Evolutionary conservation across 192 early-diverging fungal species (phyloP), one percentile per base, ranked within the genome.

Genomic region (Gigaspora rosea): DNA sequence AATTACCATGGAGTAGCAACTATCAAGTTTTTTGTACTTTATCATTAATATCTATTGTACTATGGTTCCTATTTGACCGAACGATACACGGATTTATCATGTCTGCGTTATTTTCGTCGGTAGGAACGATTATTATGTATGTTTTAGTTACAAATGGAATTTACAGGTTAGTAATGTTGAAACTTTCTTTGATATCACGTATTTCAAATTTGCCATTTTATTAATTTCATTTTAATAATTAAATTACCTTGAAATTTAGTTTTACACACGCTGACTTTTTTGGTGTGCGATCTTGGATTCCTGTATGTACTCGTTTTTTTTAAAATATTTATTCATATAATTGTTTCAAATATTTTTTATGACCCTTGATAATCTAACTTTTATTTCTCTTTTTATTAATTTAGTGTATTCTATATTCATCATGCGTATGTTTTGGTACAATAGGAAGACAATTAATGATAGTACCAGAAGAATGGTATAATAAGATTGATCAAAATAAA

Each of bases 11-110:
- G 89, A 87, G 83, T 4, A 85, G 82, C 77, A 83, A 79, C 69
- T 62, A 87, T 22, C 90, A 92, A 64, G 86, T 92, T 16, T 91
- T 85, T 47, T 78, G 89, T 18, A 87, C 88, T 18, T 69, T 90
- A 33, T 85, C 85, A 1, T 49, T 93, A 49, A 85, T 91, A 22
- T 85, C 87, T 32, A 66, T 89, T 13, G 90, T 82, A 46, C 76
- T 92, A 41, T 93, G 92, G 92, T 88, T 91, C 76, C 64, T 91
- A 41, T 93, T 93, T 86, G 92, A 93, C 78, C 66, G 89, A 56
- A 92, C 91, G 10, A 59, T 79, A 56, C 89, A 91, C 68, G 92
- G 92, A 70, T 91, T 92, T 70, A 15, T 86, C 41, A 77, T 91
- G 41, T 88, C 89, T 33, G 27, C 80, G 20, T 78, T 79, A 11